Evolutionary conservation across 192 early-diverging fungal genomes (phyloP).

Genomic region (Backusella liffmaniae): DNA sequence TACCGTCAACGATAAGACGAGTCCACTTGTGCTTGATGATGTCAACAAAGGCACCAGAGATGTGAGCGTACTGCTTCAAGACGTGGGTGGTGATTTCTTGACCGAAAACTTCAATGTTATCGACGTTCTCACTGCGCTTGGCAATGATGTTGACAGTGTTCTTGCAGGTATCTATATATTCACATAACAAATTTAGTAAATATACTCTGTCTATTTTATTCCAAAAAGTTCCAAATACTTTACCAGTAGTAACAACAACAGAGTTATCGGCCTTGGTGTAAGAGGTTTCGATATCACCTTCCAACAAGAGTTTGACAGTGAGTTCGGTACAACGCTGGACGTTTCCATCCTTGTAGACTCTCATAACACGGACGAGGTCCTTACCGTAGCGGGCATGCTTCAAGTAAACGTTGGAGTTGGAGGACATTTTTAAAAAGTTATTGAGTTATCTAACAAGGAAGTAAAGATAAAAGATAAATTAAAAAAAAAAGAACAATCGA

Average conservation of each 20-base stretch:
- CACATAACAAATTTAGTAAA: not conserved
- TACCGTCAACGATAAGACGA: conserved; percentile 61
- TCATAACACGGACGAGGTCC: conserved; percentile 69
- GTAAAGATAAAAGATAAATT: not conserved
- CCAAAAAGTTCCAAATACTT: not conserved
- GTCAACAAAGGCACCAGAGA: conserved; percentile 59
- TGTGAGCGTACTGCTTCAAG: conserved; percentile 69
- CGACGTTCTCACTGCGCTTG: conserved; percentile 65
- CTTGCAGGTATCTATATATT: conserved; percentile 60
- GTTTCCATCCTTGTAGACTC: conserved; percentile 61
- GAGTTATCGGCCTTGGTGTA: conserved; percentile 81
- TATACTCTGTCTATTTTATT: not conserved
- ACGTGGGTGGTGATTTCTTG: conserved; percentile 67
- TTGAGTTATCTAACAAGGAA: not conserved
- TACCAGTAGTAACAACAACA: conserved; percentile 66
- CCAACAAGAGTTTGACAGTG: conserved; percentile 59
- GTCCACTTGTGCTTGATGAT: conserved; percentile 77
- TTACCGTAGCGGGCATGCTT: conserved; percentile 70
- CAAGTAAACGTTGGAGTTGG: conserved; percentile 37
- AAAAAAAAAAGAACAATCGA: not conserved
- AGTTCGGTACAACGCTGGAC: conserved; percentile 71
- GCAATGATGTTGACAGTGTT: conserved; percentile 77
- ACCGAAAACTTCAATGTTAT: conserved; percentile 73
- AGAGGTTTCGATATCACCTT: conserved; percentile 54
- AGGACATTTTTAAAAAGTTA: conserved; percentile 11